A percentile compares a stretch with the other conserved stretches of the same genome.
Evolutionary conservation across 1,284 basidiomycete genomes (phyloP).

Genomic region (Caloboletus firmus): DNA sequence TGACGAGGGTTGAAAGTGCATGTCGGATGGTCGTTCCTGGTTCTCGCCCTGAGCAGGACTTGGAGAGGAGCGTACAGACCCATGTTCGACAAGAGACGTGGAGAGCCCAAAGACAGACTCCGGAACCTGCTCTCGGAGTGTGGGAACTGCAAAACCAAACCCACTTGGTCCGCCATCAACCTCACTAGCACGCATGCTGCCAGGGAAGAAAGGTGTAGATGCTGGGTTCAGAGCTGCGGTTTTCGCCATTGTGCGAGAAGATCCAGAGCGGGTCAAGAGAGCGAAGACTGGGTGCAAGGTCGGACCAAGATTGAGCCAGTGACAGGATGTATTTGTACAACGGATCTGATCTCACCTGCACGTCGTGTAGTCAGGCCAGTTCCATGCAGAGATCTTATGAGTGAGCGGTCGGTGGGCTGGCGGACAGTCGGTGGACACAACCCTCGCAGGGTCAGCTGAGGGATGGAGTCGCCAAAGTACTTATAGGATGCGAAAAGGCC

Average conservation of each 20-base stretch:
- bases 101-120: slow-evolving; percentile 56
- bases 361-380: slow-evolving; percentile 23
- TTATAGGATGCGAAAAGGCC: slow-evolving; percentile 14
- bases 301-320: slow-evolving; percentile 4
- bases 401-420: not conserved
- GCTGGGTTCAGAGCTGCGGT: slow-evolving; percentile 74
- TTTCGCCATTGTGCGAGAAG: slow-evolving; percentile 58
- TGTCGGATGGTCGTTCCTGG: slow-evolving; percentile 26
- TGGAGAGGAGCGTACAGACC: slow-evolving; percentile 68
- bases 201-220: slow-evolving; percentile 81
- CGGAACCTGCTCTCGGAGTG: slow-evolving; percentile 55
- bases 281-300: slow-evolving; percentile 13
- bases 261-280: slow-evolving; percentile 10
- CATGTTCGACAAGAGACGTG: slow-evolving; percentile 60
- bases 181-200: slow-evolving; percentile 54
- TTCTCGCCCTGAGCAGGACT: slow-evolving; percentile 49
- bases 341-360: slow-evolving; percentile 25
- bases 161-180: slow-evolving; percentile 46
- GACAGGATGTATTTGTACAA: not conserved
- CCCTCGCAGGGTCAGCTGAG: slow-evolving; percentile 11
- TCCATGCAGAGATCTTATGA: slow-evolving; percentile 26
- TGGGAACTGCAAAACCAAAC: slow-evolving; percentile 47
- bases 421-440: slow-evolving; percentile 5
- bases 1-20: slow-evolving; percentile 36
- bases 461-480: slow-evolving; percentile 23